Conservation (phyloP, 116 monocot species). For the Dioscorea cayenensis region DNA sequence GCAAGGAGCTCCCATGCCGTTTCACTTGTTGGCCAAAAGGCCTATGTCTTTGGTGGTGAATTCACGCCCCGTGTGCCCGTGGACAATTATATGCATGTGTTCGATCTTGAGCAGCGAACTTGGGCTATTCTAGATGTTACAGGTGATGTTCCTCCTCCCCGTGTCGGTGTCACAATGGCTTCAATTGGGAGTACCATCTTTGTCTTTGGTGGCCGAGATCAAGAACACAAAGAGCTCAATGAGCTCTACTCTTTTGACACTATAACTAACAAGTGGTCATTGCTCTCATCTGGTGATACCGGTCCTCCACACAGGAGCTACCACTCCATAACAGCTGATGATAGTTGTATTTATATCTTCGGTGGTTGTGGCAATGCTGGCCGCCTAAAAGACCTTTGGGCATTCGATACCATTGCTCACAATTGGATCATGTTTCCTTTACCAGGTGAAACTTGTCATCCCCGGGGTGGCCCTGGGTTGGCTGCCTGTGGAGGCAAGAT, state of each 20-base stretch:
- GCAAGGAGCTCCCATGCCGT: conserved; percentile 91
- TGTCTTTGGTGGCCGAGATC: conserved; percentile 91
- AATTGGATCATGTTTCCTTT: conserved; percentile 54
- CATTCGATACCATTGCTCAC: conserved; percentile 25
- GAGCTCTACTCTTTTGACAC: conserved; percentile 88
- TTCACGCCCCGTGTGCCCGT: conserved; percentile 83
- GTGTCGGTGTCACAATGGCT: conserved; percentile 85
- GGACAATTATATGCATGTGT: conserved; percentile 78
- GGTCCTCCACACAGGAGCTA: conserved; percentile 86
- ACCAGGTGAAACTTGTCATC: conserved; percentile 40
- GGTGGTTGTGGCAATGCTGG: conserved; percentile 84
- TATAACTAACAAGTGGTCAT: conserved; percentile 37
- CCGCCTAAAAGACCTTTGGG: conserved; percentile 79
- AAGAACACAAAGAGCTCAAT: conserved; percentile 75
- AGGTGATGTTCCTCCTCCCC: conserved; percentile 66
- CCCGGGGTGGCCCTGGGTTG: conserved; percentile 68
- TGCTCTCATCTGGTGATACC: conserved; percentile 53
- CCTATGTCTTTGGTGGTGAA: conserved; percentile 81
- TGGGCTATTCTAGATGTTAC: conserved; percentile 49
- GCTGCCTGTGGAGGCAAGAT: conserved; percentile 46
- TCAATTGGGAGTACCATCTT: conserved; percentile 51
- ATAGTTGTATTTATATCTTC: conserved; percentile 46
- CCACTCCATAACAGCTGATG: conserved; percentile 78
- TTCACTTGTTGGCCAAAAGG: conserved; percentile 54
- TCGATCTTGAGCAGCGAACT: conserved; percentile 46